Evolutionary conservation across 2,329 filamentous ascomycete species (phyloP).

Genomic region (Fusarium cicatricum): DNA sequence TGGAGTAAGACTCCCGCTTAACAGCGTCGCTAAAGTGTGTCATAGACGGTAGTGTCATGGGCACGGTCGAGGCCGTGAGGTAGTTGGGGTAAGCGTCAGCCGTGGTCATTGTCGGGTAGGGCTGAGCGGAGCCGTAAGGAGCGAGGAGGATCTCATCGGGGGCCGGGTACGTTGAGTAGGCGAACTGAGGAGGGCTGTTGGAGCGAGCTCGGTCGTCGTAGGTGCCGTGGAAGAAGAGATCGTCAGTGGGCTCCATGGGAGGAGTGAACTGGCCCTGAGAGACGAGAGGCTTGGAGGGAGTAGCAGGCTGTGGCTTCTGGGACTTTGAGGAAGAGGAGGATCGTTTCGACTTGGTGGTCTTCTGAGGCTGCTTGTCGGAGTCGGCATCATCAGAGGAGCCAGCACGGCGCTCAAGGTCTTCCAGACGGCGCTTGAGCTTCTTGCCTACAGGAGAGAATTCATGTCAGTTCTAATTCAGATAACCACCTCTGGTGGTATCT

Average conservation of each 20-base stretch:
- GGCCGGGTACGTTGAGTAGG: slow-evolving; percentile 71
- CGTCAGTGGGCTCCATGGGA: slow-evolving; percentile 68
- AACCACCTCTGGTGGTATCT: not conserved
- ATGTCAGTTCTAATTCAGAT: slow-evolving; percentile 22
- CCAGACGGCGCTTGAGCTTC: slow-evolving; percentile 89
- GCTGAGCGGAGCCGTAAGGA: slow-evolving; percentile 63
- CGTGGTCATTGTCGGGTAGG: slow-evolving; percentile 61
- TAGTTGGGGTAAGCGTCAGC: slow-evolving; percentile 65
- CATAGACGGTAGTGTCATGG: slow-evolving; percentile 71
- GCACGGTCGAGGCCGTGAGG: slow-evolving; percentile 59
- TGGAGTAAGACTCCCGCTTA: slow-evolving; percentile 70
- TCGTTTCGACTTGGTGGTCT: slow-evolving; percentile 45
- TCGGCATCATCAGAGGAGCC: slow-evolving; percentile 62
- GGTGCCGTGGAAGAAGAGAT: slow-evolving; percentile 67
- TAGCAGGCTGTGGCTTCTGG: slow-evolving; percentile 41
- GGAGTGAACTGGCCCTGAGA: slow-evolving; percentile 67
- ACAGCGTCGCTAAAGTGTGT: slow-evolving; percentile 69
- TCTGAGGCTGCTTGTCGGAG: slow-evolving; percentile 41
- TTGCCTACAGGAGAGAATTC: slow-evolving; percentile 67
- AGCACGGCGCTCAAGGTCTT: slow-evolving; percentile 83
- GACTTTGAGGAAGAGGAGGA: slow-evolving; percentile 40
- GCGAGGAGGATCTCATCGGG: slow-evolving; percentile 71
- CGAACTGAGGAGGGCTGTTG: slow-evolving; percentile 74
- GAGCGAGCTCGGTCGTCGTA: slow-evolving; percentile 75
- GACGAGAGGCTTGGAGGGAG: slow-evolving; percentile 50